phyloP scores from a whole-genome alignment of 129 eudicot genomes.

The Glebionis coronaria region DNA sequence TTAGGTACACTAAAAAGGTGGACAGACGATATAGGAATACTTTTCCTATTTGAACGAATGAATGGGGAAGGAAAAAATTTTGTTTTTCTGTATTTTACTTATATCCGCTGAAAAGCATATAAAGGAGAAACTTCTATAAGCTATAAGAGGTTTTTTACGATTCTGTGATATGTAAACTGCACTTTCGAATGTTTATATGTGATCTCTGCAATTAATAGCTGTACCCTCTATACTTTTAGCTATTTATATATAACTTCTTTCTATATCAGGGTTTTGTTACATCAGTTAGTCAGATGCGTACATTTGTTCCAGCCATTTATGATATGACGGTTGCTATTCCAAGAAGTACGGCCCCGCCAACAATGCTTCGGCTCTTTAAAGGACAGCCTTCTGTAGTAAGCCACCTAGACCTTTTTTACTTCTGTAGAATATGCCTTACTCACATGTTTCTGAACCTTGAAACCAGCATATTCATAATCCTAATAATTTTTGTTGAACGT shows the following conservation, averaged over 20 bases:
- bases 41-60: too few relatives aligned
- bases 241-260: background rate
- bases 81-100: too few relatives aligned
- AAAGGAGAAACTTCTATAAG: too few relatives aligned
- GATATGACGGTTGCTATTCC: constrained; percentile 84
- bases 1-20: constrained; percentile 2
- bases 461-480: too few relatives aligned
- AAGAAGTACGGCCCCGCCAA: constrained; percentile 63
- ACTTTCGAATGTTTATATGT: constrained; percentile 9
- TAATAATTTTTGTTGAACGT: too few relatives aligned
- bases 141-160: too few relatives aligned
- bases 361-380: constrained; percentile 78
- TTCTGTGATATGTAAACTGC: background rate
- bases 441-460: too few relatives aligned
- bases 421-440: background rate
- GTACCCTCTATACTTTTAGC: constrained; percentile 4
- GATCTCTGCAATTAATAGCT: background rate
- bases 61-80: too few relatives aligned
- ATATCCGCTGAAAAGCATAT: background rate
- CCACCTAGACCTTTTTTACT: constrained; percentile 7
- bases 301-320: constrained; percentile 88
- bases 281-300: constrained; percentile 78
- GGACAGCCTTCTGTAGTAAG: constrained; percentile 89
- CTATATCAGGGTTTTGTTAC: constrained; percentile 79
- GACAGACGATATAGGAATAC: background rate